These are phyloP conservation scores for Penicillium sp. DNA, from an alignment of 2,329 filamentous ascomycete genomes.

Conservation along the genomic window DNA sequence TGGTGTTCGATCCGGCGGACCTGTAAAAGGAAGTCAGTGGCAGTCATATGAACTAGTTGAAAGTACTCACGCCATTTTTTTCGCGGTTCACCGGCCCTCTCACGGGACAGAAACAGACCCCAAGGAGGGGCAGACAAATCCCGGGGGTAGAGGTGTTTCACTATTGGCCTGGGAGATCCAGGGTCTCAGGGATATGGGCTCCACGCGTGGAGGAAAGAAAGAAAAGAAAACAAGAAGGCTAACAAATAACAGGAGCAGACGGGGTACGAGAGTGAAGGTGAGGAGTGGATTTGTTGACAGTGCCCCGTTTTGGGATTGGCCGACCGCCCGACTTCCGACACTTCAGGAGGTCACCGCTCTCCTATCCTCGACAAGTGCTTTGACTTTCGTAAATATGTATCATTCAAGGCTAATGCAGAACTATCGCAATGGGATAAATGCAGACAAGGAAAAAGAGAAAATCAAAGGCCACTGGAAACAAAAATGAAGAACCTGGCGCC, in stretches of 20 bases:
- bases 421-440: background rate
- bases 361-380: background rate
- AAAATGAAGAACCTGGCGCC: slow-evolving; percentile 37
- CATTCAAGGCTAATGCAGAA: slow-evolving; percentile 12
- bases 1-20: slow-evolving; percentile 46
- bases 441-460: background rate
- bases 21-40: slow-evolving; percentile 17
- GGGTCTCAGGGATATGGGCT: slow-evolving; percentile 8
- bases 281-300: slow-evolving; percentile 25
- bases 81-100: slow-evolving; percentile 17
- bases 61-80: slow-evolving; percentile 50
- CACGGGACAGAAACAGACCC: slow-evolving; percentile 19
- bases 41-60: slow-evolving; percentile 4
- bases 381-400: background rate
- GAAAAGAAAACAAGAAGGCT: background rate
- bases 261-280: slow-evolving; percentile 4
- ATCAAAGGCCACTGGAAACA: background rate
- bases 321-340: slow-evolving; percentile 17
- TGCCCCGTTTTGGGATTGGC: slow-evolving; percentile 22
- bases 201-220: slow-evolving; percentile 13
- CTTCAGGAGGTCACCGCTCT: slow-evolving; percentile 3
- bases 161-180: slow-evolving; percentile 11
- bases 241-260: slow-evolving; percentile 5
- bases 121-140: slow-evolving; percentile 25
- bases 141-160: slow-evolving; percentile 13